phyloP scores from a whole-genome alignment of 768 basidiomycete genomes.

The Amanita subjunquillea region DNA sequence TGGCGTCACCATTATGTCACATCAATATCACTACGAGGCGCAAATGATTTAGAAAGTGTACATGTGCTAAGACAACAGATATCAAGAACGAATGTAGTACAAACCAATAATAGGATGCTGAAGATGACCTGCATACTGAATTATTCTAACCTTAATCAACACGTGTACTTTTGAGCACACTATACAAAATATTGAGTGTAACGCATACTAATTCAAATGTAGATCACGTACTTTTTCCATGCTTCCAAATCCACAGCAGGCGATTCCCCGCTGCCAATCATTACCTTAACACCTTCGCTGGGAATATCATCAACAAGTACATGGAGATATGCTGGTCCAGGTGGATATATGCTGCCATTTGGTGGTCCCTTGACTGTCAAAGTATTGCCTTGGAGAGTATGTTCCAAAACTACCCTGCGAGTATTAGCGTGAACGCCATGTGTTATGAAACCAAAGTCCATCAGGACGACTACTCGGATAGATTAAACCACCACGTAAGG shows the following conservation, averaged over 20 bases:
- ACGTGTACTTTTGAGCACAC: not conserved
- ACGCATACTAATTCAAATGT: not conserved
- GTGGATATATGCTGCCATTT: conserved; percentile 56
- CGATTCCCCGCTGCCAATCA: conserved; percentile 57
- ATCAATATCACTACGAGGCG: not conserved
- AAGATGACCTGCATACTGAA: not conserved
- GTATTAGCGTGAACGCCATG: conserved; percentile 70
- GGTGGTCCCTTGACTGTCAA: conserved; percentile 60
- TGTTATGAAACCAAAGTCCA: conserved; percentile 79
- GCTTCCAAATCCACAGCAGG: conserved; percentile 51
- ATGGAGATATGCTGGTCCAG: conserved; percentile 72
- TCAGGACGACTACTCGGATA: conserved; percentile 44
- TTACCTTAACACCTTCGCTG: conserved; percentile 48
- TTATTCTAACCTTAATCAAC: not conserved
- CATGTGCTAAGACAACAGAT: not conserved
- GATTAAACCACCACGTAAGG: not conserved
- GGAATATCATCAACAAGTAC: conserved; percentile 59
- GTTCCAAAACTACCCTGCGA: conserved; percentile 58
- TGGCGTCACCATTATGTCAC: not conserved
- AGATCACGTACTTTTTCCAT: conserved; percentile 40
- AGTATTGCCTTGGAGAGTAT: conserved; percentile 27
- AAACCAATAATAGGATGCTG: not conserved
- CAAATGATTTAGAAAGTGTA: not conserved
- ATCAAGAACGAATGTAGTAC: not conserved
- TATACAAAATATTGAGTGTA: not conserved